These are phyloP conservation scores for Ophiostoma novo-ulmi DNA, from an alignment of 2,329 filamentous ascomycete species.

Conservation along the genomic window DNA sequence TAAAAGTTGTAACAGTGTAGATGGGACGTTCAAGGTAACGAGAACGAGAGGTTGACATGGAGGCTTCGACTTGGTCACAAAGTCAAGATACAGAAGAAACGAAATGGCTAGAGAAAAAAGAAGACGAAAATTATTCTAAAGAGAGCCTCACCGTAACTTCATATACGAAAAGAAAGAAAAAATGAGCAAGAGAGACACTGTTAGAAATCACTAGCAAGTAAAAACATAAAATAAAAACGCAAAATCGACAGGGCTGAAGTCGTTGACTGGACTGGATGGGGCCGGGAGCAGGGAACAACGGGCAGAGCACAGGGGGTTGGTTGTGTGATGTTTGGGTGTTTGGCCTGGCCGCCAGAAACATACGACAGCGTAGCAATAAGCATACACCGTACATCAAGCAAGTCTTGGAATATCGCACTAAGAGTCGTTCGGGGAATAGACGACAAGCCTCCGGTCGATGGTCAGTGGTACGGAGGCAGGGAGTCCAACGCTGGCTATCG, in stretches of 20 bases:
- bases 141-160: not conserved
- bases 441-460: not conserved
- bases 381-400: too few species aligned
- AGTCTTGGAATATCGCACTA: too few species aligned
- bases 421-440: not conserved
- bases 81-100: not conserved
- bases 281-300: not conserved
- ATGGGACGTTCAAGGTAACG: too few species aligned
- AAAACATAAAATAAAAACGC: not conserved
- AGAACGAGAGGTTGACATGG: too few species aligned
- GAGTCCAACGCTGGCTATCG: not conserved
- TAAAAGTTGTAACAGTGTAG: too few species aligned
- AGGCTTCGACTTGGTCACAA: too few species aligned
- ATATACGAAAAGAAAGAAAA: not conserved
- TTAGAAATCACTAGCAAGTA: not conserved
- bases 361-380: not conserved
- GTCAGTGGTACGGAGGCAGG: not conserved
- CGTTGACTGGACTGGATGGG: not conserved
- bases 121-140: not conserved
- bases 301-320: not conserved
- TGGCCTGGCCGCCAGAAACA: not conserved
- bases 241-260: slow-evolving; percentile 4
- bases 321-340: not conserved
- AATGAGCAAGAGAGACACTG: not conserved
- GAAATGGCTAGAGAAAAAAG: not conserved